Evolutionary conservation across 805 yeast species (phyloP).

Genomic region (Brettanomyces sp.): DNA sequence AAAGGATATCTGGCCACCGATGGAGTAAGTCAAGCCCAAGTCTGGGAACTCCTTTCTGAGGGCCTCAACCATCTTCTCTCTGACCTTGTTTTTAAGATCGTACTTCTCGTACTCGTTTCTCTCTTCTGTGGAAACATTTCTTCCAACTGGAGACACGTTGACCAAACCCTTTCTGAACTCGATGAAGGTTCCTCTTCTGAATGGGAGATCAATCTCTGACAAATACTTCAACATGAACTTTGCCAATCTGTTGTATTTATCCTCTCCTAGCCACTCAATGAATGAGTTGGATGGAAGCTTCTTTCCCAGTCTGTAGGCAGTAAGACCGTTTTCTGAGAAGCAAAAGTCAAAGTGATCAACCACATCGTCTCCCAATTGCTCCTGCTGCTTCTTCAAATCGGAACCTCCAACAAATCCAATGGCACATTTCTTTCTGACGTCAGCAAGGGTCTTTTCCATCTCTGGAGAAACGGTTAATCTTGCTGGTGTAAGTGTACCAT

Average conservation of each 20-base stretch:
- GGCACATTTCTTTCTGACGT: slow-evolving; percentile 83
- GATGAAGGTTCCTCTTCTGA: slow-evolving; percentile 96
- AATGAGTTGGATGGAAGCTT: slow-evolving; percentile 88
- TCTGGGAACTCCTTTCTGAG: slow-evolving; percentile 78
- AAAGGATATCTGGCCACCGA: slow-evolving; percentile 98
- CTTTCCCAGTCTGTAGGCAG: slow-evolving; percentile 90
- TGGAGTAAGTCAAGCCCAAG: slow-evolving; percentile 84
- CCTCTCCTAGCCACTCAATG: slow-evolving; percentile 93
- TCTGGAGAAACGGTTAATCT: slow-evolving; percentile 65
- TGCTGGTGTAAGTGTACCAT: slow-evolving; percentile 97
- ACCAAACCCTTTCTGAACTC: slow-evolving; percentile 99
- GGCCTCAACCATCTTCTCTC: slow-evolving; percentile 79
- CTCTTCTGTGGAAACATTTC: slow-evolving; percentile 92
- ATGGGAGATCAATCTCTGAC: slow-evolving; percentile 80
- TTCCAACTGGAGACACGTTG: slow-evolving; percentile 95
- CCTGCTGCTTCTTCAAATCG: slow-evolving; percentile 87
- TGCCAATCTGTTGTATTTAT: slow-evolving; percentile 81
- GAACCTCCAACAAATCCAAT: slow-evolving; percentile 98
- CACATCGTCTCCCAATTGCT: slow-evolving; percentile 82
- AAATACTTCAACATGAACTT: slow-evolving; percentile 80
- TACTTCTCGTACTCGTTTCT: slow-evolving; percentile 85
- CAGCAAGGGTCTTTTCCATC: slow-evolving; percentile 59
- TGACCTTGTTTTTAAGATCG: slow-evolving; percentile 72
- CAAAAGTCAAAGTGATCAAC: slow-evolving; percentile 85
- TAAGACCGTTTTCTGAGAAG: slow-evolving; percentile 95